These are phyloP conservation scores for Rheum nobile DNA, from an alignment of 148 eudicot genomes.

Conservation along the genomic window DNA sequence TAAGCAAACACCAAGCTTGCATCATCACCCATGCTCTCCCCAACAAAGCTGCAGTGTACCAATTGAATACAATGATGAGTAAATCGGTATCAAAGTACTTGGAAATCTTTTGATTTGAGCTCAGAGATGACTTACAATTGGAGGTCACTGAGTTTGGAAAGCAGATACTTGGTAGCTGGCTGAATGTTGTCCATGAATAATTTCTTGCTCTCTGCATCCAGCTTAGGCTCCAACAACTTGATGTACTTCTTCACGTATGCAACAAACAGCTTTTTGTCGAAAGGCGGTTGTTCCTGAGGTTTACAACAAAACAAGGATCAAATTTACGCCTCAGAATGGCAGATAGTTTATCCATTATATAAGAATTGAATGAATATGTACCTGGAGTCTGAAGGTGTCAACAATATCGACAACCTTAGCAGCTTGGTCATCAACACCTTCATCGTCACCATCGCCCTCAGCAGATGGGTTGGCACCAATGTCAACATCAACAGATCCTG, in stretches of 20 bases:
- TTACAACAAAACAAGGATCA: background rate
- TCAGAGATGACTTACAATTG: slow-evolving; percentile 36
- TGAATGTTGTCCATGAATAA: slow-evolving; percentile 39
- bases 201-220: slow-evolving; percentile 36
- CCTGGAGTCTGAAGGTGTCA: slow-evolving; percentile 71
- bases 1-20: slow-evolving; percentile 47
- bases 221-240: slow-evolving; percentile 39
- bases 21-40: slow-evolving; percentile 65
- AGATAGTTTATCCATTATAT: background rate
- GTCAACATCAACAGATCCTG: slow-evolving; percentile 60
- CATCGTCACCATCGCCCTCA: slow-evolving; percentile 70
- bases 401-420: slow-evolving; percentile 60
- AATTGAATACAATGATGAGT: background rate
- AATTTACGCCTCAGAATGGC: background rate
- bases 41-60: slow-evolving; percentile 38
- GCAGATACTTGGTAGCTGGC: slow-evolving; percentile 43
- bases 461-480: slow-evolving; percentile 96
- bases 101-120: background rate
- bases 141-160: slow-evolving; percentile 49
- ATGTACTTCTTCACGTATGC: slow-evolving; percentile 45
- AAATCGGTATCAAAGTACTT: background rate
- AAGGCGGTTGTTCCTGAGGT: slow-evolving; percentile 50
- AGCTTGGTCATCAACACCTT: slow-evolving; percentile 52
- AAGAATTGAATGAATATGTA: background rate
- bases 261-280: slow-evolving; percentile 52